Conservation (phyloP, 2,329 filamentous ascomycete genomes). For the Sclerotinia nivalis region DNA sequence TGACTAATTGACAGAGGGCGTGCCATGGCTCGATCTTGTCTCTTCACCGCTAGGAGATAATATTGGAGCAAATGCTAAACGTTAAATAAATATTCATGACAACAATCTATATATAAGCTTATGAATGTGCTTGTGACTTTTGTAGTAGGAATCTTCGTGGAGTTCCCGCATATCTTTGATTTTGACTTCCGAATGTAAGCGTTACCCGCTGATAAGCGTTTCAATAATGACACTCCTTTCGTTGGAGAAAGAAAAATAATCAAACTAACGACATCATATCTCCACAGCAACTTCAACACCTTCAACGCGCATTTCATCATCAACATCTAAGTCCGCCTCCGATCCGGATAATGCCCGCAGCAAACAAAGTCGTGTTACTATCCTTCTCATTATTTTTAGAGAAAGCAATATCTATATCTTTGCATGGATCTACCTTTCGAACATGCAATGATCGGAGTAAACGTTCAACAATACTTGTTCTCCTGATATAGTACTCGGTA, state of each 20-base stretch:
- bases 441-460: neutral
- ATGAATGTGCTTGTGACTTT: constrained; percentile 13
- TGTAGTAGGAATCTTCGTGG: neutral
- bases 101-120: constrained; percentile 7
- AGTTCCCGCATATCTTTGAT: constrained; percentile 2
- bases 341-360: constrained; percentile 1
- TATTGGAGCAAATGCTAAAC: neutral
- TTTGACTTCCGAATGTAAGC: constrained; percentile 2
- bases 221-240: neutral
- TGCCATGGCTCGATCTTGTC: constrained; percentile 1
- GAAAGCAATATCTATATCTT: neutral
- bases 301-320: neutral
- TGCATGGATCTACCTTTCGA: neutral
- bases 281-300: neutral
- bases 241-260: neutral
- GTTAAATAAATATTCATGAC: neutral
- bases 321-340: neutral
- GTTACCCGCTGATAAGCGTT: constrained; percentile 4
- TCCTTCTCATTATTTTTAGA: neutral
- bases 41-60: neutral
- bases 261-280: neutral
- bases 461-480: neutral
- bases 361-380: neutral
- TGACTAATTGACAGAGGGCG: neutral
- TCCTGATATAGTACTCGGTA: neutral